Base-by-base conservation (phyloP, 768 basidiomycete species). In the Russula earlei region DNA sequence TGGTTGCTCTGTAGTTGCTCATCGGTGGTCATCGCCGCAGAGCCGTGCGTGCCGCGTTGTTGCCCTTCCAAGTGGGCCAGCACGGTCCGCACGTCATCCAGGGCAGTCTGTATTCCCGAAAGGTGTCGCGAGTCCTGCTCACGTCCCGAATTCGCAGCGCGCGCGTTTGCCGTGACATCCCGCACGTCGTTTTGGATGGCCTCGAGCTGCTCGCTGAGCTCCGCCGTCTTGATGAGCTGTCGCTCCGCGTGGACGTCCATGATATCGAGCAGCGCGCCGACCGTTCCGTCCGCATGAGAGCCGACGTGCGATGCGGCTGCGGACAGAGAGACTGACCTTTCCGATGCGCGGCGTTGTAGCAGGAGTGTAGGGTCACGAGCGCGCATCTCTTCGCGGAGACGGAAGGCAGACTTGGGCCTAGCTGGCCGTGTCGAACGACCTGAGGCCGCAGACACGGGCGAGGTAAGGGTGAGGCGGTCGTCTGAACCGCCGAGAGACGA, bases 311-410 rank as follows among this genome's bases (percentile, higher is more conserved):
- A 41, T 36, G 60, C 51, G 24, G 34, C 41, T 46, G 51, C 36
- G 5, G 52, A 48, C 19, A 45, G 43, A 15, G 59, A n/a, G 14
- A 6, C 4, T 17, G 45, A 22, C 20, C 37, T 29, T 43, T 29
- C 29, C 27, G 52, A 49, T 29, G 20, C 12, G 7, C 8, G 15
- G 34, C 37, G 42, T 5, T 17, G 31, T 27, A 24, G 36, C 22
- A 25, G 5, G 33, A 22, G 33, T 36, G 24, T 22, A 22, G 27
- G 27, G 27, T 49, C 38, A 15, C 36, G 55, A 29, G 19, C 12
- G n/a, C 55, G 59, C 62, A 61, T 54, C 36, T 62, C 62, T 7
- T 62, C 62, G 22, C 62, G 62, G 14, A 62, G 34, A 36, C 59
- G 52, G 49, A 62, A 62, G 15, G 34, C 62, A 24, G 62, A 61